A percentile compares a stretch with the other conserved stretches of the same genome.
These are phyloP conservation scores for Curvularia spicifera DNA, from an alignment of 2,329 filamentous ascomycete genomes.

Conservation along the genomic window DNA sequence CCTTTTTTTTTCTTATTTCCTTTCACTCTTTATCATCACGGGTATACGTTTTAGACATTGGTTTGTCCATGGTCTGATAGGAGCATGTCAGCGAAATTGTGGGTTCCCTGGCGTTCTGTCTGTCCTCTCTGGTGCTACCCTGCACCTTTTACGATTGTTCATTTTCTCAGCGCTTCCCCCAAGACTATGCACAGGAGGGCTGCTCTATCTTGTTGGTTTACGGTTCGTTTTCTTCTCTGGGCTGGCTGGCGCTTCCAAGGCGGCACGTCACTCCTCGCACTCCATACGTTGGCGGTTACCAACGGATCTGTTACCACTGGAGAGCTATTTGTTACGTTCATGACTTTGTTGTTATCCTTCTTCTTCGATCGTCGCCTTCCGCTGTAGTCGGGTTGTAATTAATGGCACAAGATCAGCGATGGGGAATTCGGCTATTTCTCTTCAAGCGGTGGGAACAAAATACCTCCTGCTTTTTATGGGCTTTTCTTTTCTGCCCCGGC, in stretches of 20 bases:
- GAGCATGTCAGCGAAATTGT: constrained; percentile 45
- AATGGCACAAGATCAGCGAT: constrained; percentile 47
- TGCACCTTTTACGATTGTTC: constrained; percentile 42
- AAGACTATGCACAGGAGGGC: constrained; percentile 36
- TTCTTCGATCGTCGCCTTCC: constrained; percentile 35
- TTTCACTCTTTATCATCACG: constrained; percentile 35
- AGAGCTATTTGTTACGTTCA: constrained; percentile 32
- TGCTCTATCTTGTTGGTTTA: constrained; percentile 34
- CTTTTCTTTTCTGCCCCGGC: constrained; percentile 22
- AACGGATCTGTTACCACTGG: constrained; percentile 11
- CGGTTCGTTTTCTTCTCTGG: constrained; percentile 33
- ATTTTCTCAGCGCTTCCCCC: constrained; percentile 30
- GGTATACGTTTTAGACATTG: constrained; percentile 42
- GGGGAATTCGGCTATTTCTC: constrained; percentile 32
- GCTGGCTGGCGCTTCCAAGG: constrained; percentile 26
- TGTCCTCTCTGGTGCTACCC: constrained; percentile 30
- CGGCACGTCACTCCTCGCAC: constrained; percentile 26
- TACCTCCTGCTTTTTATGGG: constrained; percentile 25
- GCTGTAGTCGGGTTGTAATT: constrained; percentile 47
- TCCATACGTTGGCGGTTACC: constrained; percentile 13
- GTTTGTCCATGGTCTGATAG: constrained; percentile 35
- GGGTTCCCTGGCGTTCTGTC: constrained; percentile 39
- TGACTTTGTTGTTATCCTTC: constrained; percentile 21
- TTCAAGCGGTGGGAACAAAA: constrained; percentile 32
- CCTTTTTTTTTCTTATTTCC: constrained; percentile 13